Evolutionary conservation across 306 rosid genomes (phyloP).

Genomic region (Cucurbita argyrosperma): DNA sequence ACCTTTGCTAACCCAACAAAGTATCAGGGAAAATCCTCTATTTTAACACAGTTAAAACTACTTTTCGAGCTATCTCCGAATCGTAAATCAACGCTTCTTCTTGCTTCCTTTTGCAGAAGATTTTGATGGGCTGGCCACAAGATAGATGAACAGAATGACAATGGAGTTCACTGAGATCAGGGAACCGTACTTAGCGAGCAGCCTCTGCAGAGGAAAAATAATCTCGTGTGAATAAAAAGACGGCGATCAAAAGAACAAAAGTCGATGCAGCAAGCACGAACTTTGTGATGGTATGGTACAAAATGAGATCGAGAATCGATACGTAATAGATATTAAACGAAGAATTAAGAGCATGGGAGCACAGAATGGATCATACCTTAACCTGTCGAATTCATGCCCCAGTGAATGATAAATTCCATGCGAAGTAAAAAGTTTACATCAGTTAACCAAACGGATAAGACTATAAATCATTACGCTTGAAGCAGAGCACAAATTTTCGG

Average conservation of each 20-base stretch:
- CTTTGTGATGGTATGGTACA: too few relatives aligned
- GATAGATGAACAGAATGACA: slow-evolving; percentile 49
- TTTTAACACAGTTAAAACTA: background rate
- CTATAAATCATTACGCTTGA: slow-evolving; percentile 11
- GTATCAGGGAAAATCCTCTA: background rate
- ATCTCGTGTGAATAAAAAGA: background rate
- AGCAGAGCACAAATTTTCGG: background rate
- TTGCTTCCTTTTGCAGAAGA: slow-evolving; percentile 74
- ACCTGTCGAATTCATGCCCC: slow-evolving; percentile 38
- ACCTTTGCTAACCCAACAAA: slow-evolving; percentile 1
- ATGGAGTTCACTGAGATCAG: slow-evolving; percentile 70
- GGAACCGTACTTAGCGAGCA: slow-evolving; percentile 82
- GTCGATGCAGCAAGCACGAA: background rate
- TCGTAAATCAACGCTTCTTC: slow-evolving; percentile 67
- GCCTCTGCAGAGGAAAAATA: slow-evolving; percentile 36
- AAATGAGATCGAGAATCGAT: too few relatives aligned
- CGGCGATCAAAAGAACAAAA: background rate
- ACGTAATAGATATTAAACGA: background rate
- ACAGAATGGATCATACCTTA: slow-evolving; percentile 39
- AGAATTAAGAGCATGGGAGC: background rate
- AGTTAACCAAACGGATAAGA: slow-evolving; percentile 15
- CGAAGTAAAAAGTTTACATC: slow-evolving; percentile 18
- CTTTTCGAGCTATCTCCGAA: background rate
- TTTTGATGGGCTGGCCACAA: slow-evolving; percentile 68
- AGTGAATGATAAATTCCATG: slow-evolving; percentile 22